Conservation (phyloP, 768 basidiomycete species). For the Phylloporus sp. region DNA sequence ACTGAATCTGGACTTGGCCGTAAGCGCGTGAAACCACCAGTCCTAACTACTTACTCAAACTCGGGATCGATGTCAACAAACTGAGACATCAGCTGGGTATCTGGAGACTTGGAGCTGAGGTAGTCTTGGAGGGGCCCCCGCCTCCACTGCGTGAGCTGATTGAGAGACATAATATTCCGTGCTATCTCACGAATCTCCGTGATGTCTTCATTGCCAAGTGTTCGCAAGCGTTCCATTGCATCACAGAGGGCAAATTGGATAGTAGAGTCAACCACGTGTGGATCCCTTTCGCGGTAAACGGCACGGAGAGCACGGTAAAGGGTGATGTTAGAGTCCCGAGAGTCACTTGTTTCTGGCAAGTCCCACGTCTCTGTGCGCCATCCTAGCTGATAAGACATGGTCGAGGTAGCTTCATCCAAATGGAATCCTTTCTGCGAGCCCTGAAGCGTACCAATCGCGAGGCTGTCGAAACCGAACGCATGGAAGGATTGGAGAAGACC, state of each 20-base stretch:
- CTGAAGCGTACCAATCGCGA: slow-evolving; percentile 72
- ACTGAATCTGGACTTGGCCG: slow-evolving; percentile 51
- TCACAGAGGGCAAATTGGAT: slow-evolving; percentile 49
- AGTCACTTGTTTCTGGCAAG: slow-evolving; percentile 58
- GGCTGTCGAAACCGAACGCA: slow-evolving; percentile 82
- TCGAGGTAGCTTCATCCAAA: slow-evolving; percentile 32
- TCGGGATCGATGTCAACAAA: slow-evolving; percentile 48
- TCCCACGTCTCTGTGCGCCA: slow-evolving; percentile 98
- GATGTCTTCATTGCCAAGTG: slow-evolving; percentile 75
- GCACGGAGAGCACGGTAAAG: slow-evolving; percentile 80
- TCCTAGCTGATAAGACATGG: slow-evolving; percentile 73
- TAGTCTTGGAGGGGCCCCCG: slow-evolving; percentile 22
- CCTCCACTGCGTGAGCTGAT: slow-evolving; percentile 71
- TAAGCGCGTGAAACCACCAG: slow-evolving; percentile 5
- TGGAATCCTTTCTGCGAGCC: slow-evolving; percentile 34
- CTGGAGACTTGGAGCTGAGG: slow-evolving; percentile 33
- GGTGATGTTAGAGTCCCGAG: slow-evolving; percentile 47
- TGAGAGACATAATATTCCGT: slow-evolving; percentile 75
- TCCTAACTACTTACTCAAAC: slow-evolving; percentile 58
- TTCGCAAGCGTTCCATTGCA: slow-evolving; percentile 63
- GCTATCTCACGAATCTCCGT: slow-evolving; percentile 66
- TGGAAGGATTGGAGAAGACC: slow-evolving; percentile 81
- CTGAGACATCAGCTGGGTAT: slow-evolving; percentile 36
- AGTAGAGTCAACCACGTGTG: slow-evolving; percentile 41
- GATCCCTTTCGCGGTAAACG: slow-evolving; percentile 74